These are phyloP conservation scores for Blastobotrys apis DNA, from an alignment of 1,139 yeast genomes.

Conservation along the genomic window DNA sequence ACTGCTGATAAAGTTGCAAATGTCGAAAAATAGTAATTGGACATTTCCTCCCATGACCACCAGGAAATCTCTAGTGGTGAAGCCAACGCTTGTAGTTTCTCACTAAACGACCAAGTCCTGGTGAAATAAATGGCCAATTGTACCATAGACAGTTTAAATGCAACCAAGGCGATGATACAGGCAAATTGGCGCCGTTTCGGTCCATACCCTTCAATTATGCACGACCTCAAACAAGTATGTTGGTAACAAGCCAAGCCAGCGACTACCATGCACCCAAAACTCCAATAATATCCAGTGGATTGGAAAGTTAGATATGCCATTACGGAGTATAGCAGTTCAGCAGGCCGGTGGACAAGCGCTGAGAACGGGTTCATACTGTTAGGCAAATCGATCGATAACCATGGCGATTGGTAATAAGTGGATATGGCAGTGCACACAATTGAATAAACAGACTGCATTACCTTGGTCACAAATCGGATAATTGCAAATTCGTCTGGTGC, in stretches of 20 bases:
- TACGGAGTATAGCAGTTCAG: slow-evolving; percentile 6
- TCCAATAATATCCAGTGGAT: background rate
- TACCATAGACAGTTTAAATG: background rate
- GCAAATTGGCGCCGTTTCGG: too few species aligned
- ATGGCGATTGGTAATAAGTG: background rate
- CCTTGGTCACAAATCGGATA: background rate
- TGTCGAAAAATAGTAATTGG: slow-evolving; percentile 4
- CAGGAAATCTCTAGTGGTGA: background rate
- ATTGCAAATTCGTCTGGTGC: background rate
- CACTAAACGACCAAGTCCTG: too few species aligned
- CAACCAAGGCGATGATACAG: too few species aligned
- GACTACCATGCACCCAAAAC: background rate
- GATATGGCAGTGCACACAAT: background rate
- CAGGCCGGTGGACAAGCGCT: background rate
- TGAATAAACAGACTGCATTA: background rate
- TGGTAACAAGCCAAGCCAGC: slow-evolving; percentile 2
- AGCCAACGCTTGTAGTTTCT: background rate
- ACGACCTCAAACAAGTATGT: slow-evolving; percentile 2
- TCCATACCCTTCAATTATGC: background rate
- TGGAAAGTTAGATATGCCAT: background rate
- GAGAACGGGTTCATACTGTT: slow-evolving; percentile 5
- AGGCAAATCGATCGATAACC: slow-evolving; percentile 8
- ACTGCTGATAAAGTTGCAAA: slow-evolving; percentile 6
- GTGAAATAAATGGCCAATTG: slow-evolving; percentile 1
- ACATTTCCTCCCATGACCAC: background rate